Evolutionary conservation across 2,329 filamentous ascomycete species (phyloP).

Genomic region (Talaromyces pinophilus): DNA sequence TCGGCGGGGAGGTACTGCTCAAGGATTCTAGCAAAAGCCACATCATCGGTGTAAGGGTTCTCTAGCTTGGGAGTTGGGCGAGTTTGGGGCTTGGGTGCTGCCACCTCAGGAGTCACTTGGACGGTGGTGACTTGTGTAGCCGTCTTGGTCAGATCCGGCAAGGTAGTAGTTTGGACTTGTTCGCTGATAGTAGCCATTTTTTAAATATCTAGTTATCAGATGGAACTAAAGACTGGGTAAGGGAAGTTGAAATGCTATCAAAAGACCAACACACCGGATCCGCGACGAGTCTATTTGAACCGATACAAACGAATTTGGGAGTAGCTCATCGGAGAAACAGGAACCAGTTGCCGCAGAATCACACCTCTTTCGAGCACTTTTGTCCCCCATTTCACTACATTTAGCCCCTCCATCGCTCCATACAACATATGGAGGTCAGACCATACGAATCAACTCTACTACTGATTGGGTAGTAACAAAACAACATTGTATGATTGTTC

Average conservation of each 20-base stretch:
- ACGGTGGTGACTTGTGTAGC: background rate
- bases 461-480: background rate
- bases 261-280: background rate
- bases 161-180: background rate
- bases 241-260: background rate
- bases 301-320: background rate
- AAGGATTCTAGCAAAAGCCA: constrained; percentile 6
- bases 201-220: background rate
- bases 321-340: background rate
- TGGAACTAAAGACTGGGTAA: background rate
- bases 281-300: background rate
- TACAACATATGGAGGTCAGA: background rate
- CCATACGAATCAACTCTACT: background rate
- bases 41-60: constrained; percentile 5
- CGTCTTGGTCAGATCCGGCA: background rate
- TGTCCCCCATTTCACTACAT: background rate
- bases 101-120: background rate
- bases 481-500: background rate
- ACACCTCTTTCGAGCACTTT: background rate
- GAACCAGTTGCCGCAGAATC: background rate
- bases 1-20: background rate
- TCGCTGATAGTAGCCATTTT: background rate
- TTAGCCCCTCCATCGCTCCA: background rate
- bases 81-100: background rate
- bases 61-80: constrained; percentile 5